Evolutionary conservation across 768 basidiomycete species (phyloP), one percentile per base, ranked within the genome.

Genomic region (Suillus occidentalis): DNA sequence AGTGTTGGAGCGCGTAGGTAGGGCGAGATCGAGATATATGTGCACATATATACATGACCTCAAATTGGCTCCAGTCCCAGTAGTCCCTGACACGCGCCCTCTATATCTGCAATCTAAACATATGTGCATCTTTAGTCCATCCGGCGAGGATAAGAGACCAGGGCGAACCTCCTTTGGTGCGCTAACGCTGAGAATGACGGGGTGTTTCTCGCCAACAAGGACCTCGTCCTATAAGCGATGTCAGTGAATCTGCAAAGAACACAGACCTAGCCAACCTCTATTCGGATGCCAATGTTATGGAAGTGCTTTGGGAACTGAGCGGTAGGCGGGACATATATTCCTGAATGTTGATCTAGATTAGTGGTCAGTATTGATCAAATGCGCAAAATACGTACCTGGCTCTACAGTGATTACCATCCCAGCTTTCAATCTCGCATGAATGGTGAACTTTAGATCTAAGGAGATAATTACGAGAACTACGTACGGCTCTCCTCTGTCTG

Each of bases 361-460:
- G 39, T 67, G 28, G 42, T 52, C 34, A 42, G 20, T 37, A 13
- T 45, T 20, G 18, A 56, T 28, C 45, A 14, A 57, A 12, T 60
- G 45, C 47, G 56, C 40, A 8, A 10, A 42, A 39, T 61, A 68
- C 76, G 58, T 69, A 87, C 91, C 93, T 65, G 94, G 94, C 72
- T 97, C 96, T 65, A 98, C 84, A 1, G 96, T 97, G 52, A 97
- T 87, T 8, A 97, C 93, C 88, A 95, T 97, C 0, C 95, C 95
- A 8, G 83, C 82, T 66, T 88, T 83, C 63, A 98, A 74, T 31
- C 94, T 92, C 42, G 40, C 6, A 31, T 28, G 39, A 66, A 58
- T 50, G 25, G 61, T 49, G 20, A 55, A 36, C 53, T 55, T 20
- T 50, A 25, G 18, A 50, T 37, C 59, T 52, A 61, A 37, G 64